Base-by-base conservation (phyloP, 2,329 filamentous ascomycete species). In the Ophiostoma triangulosporum region DNA sequence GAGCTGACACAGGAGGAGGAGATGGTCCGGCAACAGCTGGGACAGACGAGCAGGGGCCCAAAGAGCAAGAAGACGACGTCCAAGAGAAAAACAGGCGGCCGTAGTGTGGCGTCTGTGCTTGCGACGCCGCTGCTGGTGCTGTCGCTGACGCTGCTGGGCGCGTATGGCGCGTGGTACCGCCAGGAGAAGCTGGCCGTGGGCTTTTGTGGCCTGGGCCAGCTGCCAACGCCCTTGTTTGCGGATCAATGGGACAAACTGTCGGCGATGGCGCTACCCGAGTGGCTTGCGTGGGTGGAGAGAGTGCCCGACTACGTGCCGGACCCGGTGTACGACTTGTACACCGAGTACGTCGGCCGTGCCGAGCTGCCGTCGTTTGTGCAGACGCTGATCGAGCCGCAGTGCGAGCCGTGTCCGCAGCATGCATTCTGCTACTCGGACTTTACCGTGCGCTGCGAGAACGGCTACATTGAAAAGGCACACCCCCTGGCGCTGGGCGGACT, bases 171-270 rank as follows among this genome's bases (percentile, higher is more conserved):
- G 8, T 93, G 90, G 78, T 98, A 90, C 72, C 77, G 91, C 49
- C 88, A 95, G 64, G 93, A 98, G 68, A 97, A 97, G 74, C 73
- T 95, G n/a, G 85, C 88, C 15, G 88, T 97, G 20, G 93, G 94
- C 32, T 98, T 95, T 64, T 98, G 93, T 65, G 89, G 90, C 12
- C 78, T 95, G 52, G 93, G 86, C 24, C 79, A 83, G 52, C 73
- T 80, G 48, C 78, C 74, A 2, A 72, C 69, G 31, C 63, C 72
- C 58, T 63, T 80, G 29, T 64, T 69, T 7, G 61, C 64, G 2
- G 63, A 66, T 6, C 53, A 55, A 50, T 33, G 56, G 3, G 56
- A 54, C 26, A 32, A 65, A 80, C 17, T 75, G 76, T 46, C 43
- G 11, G 64, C 48, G 12, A 31, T 48, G 5, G 27, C 32, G 27